phyloP scores from a whole-genome alignment of 768 basidiomycete genomes.

The Dendrothele bispora region DNA sequence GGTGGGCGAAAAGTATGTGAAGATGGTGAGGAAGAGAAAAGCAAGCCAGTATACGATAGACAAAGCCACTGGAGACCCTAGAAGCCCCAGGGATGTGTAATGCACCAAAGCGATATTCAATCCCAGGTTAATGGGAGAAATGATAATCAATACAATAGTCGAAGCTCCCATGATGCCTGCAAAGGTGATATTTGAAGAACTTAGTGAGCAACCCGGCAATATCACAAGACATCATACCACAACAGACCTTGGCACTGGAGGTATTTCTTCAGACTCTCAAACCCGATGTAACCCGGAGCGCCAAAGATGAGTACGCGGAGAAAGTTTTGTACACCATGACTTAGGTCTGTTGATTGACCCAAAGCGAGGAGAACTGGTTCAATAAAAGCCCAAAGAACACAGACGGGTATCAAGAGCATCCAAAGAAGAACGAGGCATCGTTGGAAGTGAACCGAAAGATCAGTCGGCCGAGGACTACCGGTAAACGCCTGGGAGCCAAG shows the following conservation, averaged over 20 bases:
- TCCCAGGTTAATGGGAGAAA: slow-evolving; percentile 65
- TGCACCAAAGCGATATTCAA: slow-evolving; percentile 66
- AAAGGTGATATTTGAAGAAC: background rate
- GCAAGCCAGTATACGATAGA: slow-evolving; percentile 71
- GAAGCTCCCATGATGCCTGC: slow-evolving; percentile 76
- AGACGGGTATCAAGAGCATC: slow-evolving; percentile 62
- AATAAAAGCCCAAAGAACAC: slow-evolving; percentile 61
- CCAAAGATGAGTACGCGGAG: slow-evolving; percentile 63
- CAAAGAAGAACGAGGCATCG: slow-evolving; percentile 67
- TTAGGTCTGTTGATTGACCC: slow-evolving; percentile 59
- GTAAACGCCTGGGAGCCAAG: slow-evolving; percentile 79
- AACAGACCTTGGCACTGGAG: slow-evolving; percentile 72
- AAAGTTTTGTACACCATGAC: slow-evolving; percentile 61
- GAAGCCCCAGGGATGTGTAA: slow-evolving; percentile 57
- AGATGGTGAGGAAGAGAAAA: slow-evolving; percentile 53
- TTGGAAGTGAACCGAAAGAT: slow-evolving; percentile 71
- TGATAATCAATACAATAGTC: slow-evolving; percentile 58
- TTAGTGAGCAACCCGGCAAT: background rate
- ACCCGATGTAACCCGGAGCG: slow-evolving; percentile 73
- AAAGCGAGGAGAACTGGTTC: slow-evolving; percentile 61
- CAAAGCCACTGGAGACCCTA: slow-evolving; percentile 68
- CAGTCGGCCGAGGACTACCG: slow-evolving; percentile 55
- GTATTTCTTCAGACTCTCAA: slow-evolving; percentile 79
- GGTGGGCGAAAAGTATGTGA: slow-evolving; percentile 47
- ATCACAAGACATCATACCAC: background rate